Conservation (phyloP, 169 alveolate species). For the Cryptosporidium parvum region DNA sequence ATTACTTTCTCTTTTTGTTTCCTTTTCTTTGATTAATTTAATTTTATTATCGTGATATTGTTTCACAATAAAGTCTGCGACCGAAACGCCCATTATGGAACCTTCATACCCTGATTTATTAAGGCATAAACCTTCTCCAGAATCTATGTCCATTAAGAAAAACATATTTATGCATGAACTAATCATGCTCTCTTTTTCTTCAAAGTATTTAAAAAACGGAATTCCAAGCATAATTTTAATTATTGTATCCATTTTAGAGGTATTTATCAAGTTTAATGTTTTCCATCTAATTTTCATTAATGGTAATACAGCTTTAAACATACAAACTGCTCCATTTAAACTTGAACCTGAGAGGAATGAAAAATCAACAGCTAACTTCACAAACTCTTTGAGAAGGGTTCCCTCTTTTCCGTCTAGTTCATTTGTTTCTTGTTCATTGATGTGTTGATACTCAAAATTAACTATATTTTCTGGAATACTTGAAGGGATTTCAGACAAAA, state of each 20-base stretch:
- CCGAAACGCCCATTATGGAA: conserved; percentile 41
- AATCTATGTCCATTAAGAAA: conserved; percentile 7
- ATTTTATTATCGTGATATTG: conserved; percentile 22
- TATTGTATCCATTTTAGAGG: conserved; percentile 52
- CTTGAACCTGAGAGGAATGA: conserved; percentile 56
- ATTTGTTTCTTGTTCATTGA: not conserved
- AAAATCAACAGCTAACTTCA: conserved; percentile 53
- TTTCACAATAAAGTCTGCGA: conserved; percentile 20
- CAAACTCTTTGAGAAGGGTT: conserved; percentile 30
- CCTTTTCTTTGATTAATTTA: not conserved
- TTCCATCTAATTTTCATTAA: conserved; percentile 64
- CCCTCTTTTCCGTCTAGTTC: conserved; percentile 18
- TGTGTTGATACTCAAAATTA: conserved; percentile 35
- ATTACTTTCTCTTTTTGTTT: not conserved
- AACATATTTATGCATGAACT: conserved; percentile 38
- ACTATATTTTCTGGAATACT: conserved; percentile 36
- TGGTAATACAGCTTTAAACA: conserved; percentile 65
- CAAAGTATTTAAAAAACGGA: conserved; percentile 63
- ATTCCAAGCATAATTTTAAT: conserved; percentile 40
- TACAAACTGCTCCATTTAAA: conserved; percentile 57
- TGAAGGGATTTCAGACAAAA: conserved; percentile 37
- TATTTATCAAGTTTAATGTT: conserved; percentile 23
- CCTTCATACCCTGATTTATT: conserved; percentile 10
- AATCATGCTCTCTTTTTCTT: conserved; percentile 46
- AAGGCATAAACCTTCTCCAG: conserved; percentile 37